A percentile compares a stretch with the other conserved stretches of the same genome.
phyloP scores from a whole-genome alignment of 1,284 basidiomycete genomes.

The Ganoderma sp. region DNA sequence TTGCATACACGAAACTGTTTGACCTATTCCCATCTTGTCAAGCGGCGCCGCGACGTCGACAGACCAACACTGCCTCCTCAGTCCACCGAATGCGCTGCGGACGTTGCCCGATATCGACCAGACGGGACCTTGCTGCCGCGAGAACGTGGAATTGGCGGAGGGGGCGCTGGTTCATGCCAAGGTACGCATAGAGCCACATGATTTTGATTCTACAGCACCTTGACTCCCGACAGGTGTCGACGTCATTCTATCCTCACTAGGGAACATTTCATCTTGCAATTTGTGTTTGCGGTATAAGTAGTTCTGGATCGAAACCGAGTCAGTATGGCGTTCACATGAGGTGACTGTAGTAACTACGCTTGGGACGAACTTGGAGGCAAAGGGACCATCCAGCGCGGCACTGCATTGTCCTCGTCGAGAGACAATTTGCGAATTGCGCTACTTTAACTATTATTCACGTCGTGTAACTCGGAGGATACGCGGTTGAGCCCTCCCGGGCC shows the following conservation, averaged over 20 bases:
- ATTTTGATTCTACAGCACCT: not conserved
- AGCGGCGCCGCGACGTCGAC: slow-evolving; percentile 72
- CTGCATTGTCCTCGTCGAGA: slow-evolving; percentile 52
- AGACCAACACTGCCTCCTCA: slow-evolving; percentile 83
- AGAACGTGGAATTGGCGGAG: slow-evolving; percentile 52
- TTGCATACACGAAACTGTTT: slow-evolving; percentile 73
- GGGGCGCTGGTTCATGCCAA: slow-evolving; percentile 74
- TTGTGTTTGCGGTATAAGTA: slow-evolving; percentile 67
- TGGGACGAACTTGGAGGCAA: no score
- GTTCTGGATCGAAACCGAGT: slow-evolving; percentile 76
- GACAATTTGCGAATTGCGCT: slow-evolving; percentile 78
- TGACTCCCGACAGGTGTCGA: slow-evolving; percentile 58
- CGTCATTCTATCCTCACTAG: not conserved
- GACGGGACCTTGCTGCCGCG: slow-evolving; percentile 47
- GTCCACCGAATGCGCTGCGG: slow-evolving; percentile 79
- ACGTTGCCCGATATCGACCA: slow-evolving; percentile 72
- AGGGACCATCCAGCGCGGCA: no score
- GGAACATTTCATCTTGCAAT: slow-evolving; percentile 44
- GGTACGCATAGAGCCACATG: slow-evolving; percentile 64
- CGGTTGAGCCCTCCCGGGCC: slow-evolving; percentile 39
- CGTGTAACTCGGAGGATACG: slow-evolving; percentile 51
- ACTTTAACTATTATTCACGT: slow-evolving; percentile 87
- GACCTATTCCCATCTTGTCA: slow-evolving; percentile 52
- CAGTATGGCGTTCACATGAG: slow-evolving; percentile 39
- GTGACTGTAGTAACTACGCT: no score